phyloP scores from a whole-genome alignment of 139 green algal genomes.

The Astrephomene gubernaculifera region DNA sequence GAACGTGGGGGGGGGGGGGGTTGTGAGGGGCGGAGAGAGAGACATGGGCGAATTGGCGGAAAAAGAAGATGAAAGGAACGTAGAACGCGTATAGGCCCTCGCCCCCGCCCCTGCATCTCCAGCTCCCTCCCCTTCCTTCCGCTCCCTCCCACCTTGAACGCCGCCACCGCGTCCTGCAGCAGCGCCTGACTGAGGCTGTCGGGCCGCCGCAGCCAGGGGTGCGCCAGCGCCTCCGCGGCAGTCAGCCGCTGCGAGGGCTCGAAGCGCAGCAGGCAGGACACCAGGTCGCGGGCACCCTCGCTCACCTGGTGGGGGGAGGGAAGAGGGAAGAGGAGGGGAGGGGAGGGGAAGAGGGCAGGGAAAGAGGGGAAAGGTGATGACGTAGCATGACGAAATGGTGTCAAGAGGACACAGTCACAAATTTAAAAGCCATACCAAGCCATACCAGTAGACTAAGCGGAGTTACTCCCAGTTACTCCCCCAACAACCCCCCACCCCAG shows the following conservation, averaged over 20 bases:
- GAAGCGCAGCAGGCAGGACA: conserved; percentile 31
- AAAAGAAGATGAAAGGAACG: too few relatives aligned
- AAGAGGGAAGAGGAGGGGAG: neutral
- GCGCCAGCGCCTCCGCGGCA: conserved; percentile 23
- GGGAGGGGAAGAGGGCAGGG: neutral
- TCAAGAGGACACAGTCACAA: too few relatives aligned
- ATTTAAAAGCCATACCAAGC: too few relatives aligned
- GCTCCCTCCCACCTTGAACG: conserved; percentile 28
- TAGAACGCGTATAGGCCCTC: too few relatives aligned
- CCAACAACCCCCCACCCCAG: too few relatives aligned
- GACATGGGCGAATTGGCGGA: too few relatives aligned
- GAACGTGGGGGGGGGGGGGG: too few relatives aligned
- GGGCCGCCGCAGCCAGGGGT: conserved; percentile 32
- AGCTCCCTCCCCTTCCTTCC: neutral
- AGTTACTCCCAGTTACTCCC: too few relatives aligned
- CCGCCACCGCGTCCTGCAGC: conserved; percentile 31
- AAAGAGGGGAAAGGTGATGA: neutral
- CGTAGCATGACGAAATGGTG: too few relatives aligned
- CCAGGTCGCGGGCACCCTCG: conserved; percentile 47
- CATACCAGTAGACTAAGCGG: too few relatives aligned
- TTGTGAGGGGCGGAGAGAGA: neutral
- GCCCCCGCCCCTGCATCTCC: neutral
- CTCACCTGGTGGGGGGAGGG: conserved; percentile 12
- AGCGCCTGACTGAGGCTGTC: conserved; percentile 26
- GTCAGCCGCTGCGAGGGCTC: conserved; percentile 21